Evolutionary conservation across 768 basidiomycete species (phyloP), one percentile per base, ranked within the genome.

Genomic region (Lentinula aciculospora): DNA sequence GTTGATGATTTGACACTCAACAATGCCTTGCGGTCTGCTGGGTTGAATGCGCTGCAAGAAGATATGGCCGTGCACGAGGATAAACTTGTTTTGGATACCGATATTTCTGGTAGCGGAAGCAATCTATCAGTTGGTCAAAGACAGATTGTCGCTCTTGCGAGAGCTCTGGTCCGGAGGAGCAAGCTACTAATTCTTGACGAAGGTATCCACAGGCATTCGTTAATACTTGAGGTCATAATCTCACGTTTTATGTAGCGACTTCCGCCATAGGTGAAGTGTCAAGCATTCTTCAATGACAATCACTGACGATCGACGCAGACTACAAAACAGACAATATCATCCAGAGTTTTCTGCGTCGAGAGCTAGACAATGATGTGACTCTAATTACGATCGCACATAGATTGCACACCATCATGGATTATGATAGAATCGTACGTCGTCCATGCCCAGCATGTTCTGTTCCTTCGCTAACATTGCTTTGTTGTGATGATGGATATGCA

Each of bases 41-140:
- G 81, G 3, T 66, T 79, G 3, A 75, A 71, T 59, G 63, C 71
- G 3, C 50, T 74, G 10, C 73, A 75, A 53, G 63, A 67, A 2
- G 68, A 72, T 28, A 58, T 42, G 8, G 23, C 25, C 4, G 36
- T 12, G 2, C 54, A 61, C 21, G 54, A 73, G 61, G 70, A 68
- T 4, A 67, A 66, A 2, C 72, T 88, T 31, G 70, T 76, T 7
- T 73, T 88, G 10, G 77, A 83, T 32, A 83, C 79, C 0, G 76
- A 80, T 40, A 81, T 88, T 15, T 81, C 82, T 7, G 71, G 81
- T 0, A 84, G 85, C 0, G 86, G 86, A 0, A 71, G 77, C 29
- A 89, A 89, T 69, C 84, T 89, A 66, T 85, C 83, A 1, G 82
- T 85, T 50, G 88, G 88, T 21, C 86, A 89, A 64, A 67, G 86